Evolutionary conservation across 2,329 filamentous ascomycete genomes (phyloP).

Genomic region (Blastomyces gilchristii): DNA sequence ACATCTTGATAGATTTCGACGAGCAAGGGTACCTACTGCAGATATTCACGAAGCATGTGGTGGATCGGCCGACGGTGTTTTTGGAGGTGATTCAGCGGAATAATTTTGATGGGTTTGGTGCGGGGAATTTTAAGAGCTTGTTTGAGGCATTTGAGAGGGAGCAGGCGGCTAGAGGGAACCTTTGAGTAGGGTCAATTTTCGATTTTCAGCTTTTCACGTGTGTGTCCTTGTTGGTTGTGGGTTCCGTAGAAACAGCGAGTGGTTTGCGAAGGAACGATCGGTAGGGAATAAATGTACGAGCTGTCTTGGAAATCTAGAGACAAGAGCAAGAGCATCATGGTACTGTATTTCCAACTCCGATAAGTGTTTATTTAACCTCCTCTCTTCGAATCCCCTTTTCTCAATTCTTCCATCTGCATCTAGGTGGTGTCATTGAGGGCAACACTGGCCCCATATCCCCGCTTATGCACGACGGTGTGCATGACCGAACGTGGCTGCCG

Average conservation of each 20-base stretch:
- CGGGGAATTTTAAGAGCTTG: slow-evolving; percentile 83
- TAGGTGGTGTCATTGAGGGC: background rate
- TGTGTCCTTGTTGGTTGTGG: background rate
- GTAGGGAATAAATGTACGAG: background rate
- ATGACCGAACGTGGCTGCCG: background rate
- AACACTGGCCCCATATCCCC: background rate
- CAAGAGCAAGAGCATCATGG: background rate
- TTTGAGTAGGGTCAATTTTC: slow-evolving; percentile 36
- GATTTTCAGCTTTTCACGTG: too few species aligned
- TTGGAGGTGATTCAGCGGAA: slow-evolving; percentile 87
- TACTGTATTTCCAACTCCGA: background rate
- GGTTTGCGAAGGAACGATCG: background rate
- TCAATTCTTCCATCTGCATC: background rate
- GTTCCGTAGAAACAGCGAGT: background rate
- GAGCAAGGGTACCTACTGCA: slow-evolving; percentile 70
- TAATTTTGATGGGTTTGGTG: slow-evolving; percentile 79
- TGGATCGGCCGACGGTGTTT: slow-evolving; percentile 90
- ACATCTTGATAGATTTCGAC: slow-evolving; percentile 87
- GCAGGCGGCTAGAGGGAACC: slow-evolving; percentile 70
- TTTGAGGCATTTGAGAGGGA: slow-evolving; percentile 91
- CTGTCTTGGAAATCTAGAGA: background rate
- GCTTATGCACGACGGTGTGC: background rate
- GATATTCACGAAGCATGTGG: slow-evolving; percentile 68
- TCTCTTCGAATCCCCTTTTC: background rate
- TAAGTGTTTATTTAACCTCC: background rate